Conservation (phyloP, 2,329 filamentous ascomycete species). For the Coniochaeta prunicola region DNA sequence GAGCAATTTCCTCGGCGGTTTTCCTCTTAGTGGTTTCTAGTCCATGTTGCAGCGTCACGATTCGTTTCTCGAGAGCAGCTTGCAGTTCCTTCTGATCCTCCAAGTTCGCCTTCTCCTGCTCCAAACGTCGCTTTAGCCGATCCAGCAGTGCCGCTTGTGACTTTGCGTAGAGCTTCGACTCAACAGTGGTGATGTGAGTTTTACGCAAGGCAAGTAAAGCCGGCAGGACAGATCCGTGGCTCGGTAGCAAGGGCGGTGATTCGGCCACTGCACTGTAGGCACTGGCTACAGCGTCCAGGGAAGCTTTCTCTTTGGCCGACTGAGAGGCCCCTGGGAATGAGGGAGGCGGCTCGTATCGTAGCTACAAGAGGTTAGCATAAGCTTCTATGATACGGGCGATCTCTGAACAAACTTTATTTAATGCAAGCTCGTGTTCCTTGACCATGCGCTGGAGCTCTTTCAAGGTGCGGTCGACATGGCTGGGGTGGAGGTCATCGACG, state of each 20-base stretch:
- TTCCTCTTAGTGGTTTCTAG: slow-evolving; percentile 50
- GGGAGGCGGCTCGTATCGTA: slow-evolving; percentile 6
- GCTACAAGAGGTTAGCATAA: slow-evolving; percentile 11
- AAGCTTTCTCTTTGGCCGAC: slow-evolving; percentile 20
- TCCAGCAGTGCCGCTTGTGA: slow-evolving; percentile 34
- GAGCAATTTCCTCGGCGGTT: slow-evolving; percentile 52
- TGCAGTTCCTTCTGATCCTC: slow-evolving; percentile 50
- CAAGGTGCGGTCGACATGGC: slow-evolving; percentile 59
- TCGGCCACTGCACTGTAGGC: slow-evolving; percentile 60
- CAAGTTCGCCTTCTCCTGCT: slow-evolving; percentile 41
- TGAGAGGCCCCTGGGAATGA: slow-evolving; percentile 8
- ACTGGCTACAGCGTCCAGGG: slow-evolving; percentile 46
- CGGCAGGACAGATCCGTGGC: slow-evolving; percentile 60
- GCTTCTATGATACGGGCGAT: background rate
- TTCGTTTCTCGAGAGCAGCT: slow-evolving; percentile 46
- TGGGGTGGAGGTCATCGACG: slow-evolving; percentile 33
- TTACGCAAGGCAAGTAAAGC: slow-evolving; percentile 64
- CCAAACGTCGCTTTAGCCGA: slow-evolving; percentile 37
- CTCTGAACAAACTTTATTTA: slow-evolving; percentile 14
- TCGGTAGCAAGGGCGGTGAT: slow-evolving; percentile 58
- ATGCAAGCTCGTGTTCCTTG: slow-evolving; percentile 30
- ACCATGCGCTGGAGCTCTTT: slow-evolving; percentile 56
- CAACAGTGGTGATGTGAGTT: slow-evolving; percentile 55
- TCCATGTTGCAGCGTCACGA: slow-evolving; percentile 50
- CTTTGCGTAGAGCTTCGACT: slow-evolving; percentile 54